Evolutionary conservation across 2,329 filamentous ascomycete genomes (phyloP), one percentile per base, ranked within the genome.

Genomic region (Colletotrichum tamarilloi): DNA sequence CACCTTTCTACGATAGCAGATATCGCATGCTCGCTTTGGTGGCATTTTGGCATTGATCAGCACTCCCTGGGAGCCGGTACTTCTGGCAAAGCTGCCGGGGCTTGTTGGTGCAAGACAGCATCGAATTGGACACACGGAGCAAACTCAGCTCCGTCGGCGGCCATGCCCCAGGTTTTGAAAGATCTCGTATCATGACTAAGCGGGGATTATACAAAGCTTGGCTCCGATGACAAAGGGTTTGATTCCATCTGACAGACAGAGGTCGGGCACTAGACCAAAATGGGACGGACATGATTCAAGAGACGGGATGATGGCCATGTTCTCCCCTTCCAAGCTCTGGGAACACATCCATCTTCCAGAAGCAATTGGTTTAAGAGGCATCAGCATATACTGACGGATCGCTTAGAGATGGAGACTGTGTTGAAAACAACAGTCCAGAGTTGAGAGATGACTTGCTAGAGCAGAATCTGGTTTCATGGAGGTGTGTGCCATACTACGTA

Each of bases 1-100:
- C 53, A 30, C 67, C 9, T 70, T 70, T 19, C 67, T 30, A 24
- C 67, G 67, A n/a, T 70, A 70, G 24, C 67, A 70, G 5, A 67
- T 14, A 12, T 70, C 67, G 42, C 67, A 70, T 6, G 67, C 67
- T 38, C 67, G 62, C n/a, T 70, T 70, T 22, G 62, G 42, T 14
- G 67, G 63, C 67, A 70, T 70, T 67, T 24, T 24, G 28, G 14
- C n/a, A 24, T 16, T 19, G 28, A 35, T 22, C 12, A 35, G 42
- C 42, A 0, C 0, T 49, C 42, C 19, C 19, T 2, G 19, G 4
- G 42, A 22, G 42, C 42, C 19, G 42, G 7, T 46, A n/a, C 42
- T 9, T 19, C 8, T 49, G 19, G 16, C 8, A 11, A 49, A 49
- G n/a, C 46, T 32, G 11, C 46, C 5, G n/a, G 30, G 28, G 30